Evolutionary conservation across 1,284 basidiomycete species (phyloP), one percentile per base, ranked within the genome.

Genomic region (Grifola frondosa): DNA sequence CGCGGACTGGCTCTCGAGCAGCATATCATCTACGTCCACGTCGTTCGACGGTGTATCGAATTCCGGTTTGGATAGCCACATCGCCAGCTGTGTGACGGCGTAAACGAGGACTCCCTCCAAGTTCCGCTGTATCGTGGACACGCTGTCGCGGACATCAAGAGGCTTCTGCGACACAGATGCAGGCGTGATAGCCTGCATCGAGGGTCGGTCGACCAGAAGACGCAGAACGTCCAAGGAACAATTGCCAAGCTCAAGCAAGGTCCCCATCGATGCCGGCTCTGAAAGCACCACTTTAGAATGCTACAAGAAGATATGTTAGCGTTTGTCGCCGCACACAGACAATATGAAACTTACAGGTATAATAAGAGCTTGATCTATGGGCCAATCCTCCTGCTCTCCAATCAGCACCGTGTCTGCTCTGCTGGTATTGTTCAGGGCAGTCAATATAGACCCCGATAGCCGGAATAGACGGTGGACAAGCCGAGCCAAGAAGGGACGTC

Each of bases 261-360:
- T 92, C 30, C 85, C 92, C 44, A 90, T 71, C 4, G 88, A 91
- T 5, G 84, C 78, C 4, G 83, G 79, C 53, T 91, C 89, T 15
- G 81, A 80, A 0, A 87, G 71, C 0, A 88, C 84, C 9, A 90
- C 83, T 53, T 89, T 91, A 5, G 86, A 82, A 60, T 89, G 84
- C 88, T 91, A 57, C 36, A 31, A 20, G 44, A 44, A 37, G 25
- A 33, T 13, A 25, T 50, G 42, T 52, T n/a, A 58, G 57, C 37
- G 23, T 25, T 19, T 12, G 23, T 16, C 6, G 52, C 34, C 23
- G 41, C 26, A 11, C 15, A 25, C 12, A 15, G 37, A 29, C 35
- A 17, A 41, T 30, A 38, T 47, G 30, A 42, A 19, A 79, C 88
- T 63, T 59, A 91, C 89, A 9, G 89, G 88, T 30, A 85, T 69